phyloP scores from a whole-genome alignment of 164 flowering plant species.

The Dillenia suffruticosa region DNA sequence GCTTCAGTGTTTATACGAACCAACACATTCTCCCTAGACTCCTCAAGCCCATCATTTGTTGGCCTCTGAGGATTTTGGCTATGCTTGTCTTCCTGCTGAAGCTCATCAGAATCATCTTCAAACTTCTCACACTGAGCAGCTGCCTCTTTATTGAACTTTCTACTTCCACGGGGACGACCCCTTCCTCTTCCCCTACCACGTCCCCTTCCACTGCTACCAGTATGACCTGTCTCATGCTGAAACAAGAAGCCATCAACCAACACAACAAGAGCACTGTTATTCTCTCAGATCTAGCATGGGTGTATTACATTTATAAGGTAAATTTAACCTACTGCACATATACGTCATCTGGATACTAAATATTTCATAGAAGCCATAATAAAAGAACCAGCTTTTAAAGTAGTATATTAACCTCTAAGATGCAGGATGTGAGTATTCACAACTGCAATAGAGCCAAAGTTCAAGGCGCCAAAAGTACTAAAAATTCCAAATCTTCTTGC shows the following conservation, averaged over 20 bases:
- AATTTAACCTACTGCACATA: not conserved
- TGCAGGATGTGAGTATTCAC: too few relatives aligned
- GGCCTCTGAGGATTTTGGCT: slow-evolving; percentile 1
- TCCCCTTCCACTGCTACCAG: slow-evolving; percentile 16
- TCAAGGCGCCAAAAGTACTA: too few relatives aligned
- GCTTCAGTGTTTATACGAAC: slow-evolving; percentile 21
- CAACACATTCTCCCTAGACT: slow-evolving; percentile 26
- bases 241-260: not conserved
- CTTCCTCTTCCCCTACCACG: slow-evolving; percentile 23
- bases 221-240: slow-evolving; percentile 10
- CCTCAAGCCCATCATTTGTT: slow-evolving; percentile 25
- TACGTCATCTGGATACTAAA: not conserved
- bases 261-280: too few relatives aligned
- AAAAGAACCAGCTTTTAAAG: not conserved
- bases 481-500: too few relatives aligned
- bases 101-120: slow-evolving; percentile 9
- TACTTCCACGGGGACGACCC: slow-evolving; percentile 16
- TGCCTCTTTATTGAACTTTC: slow-evolving; percentile 6
- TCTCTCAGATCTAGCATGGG: not conserved
- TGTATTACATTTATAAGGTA: not conserved
- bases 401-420: too few relatives aligned
- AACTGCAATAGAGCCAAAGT: too few relatives aligned
- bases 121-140: slow-evolving; percentile 4
- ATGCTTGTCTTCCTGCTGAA: slow-evolving; percentile 7
- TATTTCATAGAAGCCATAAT: not conserved